Conservation (phyloP, 441 rosid species). For the Macaranga tanarius region DNA sequence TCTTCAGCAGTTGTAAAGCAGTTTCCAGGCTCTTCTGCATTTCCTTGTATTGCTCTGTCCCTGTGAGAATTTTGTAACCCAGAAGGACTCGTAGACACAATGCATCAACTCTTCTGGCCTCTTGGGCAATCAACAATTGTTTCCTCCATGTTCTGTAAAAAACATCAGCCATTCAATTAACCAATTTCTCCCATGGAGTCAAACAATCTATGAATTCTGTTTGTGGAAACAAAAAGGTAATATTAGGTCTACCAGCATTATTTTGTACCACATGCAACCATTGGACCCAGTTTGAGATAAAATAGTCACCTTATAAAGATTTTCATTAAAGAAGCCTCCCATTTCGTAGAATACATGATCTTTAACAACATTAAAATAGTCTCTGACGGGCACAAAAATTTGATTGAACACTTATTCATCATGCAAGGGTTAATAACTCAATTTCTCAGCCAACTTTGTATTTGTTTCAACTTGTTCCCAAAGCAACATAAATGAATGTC, state of each 20-base stretch:
- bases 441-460: not conserved
- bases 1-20: constrained; percentile 69
- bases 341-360: not conserved
- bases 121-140: constrained; percentile 70
- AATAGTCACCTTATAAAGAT: not conserved
- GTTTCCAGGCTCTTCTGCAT: constrained; percentile 56
- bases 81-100: constrained; percentile 77
- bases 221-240: not conserved
- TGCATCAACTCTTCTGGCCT: constrained; percentile 80
- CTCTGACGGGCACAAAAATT: not conserved
- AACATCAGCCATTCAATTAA: constrained; percentile 13
- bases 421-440: not conserved
- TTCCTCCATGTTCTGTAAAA: constrained; percentile 79
- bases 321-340: not conserved
- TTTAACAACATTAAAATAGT: not conserved
- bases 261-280: not conserved
- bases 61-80: constrained; percentile 69
- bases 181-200: not conserved
- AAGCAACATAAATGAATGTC: not conserved
- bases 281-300: not conserved
- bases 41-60: constrained; percentile 51
- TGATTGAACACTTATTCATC: not conserved
- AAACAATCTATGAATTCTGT: not conserved
- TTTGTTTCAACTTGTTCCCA: not conserved
- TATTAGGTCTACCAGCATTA: not conserved